phyloP scores from a whole-genome alignment of 1,284 basidiomycete genomes.

The Mycosarcoma mackinlayi region DNA sequence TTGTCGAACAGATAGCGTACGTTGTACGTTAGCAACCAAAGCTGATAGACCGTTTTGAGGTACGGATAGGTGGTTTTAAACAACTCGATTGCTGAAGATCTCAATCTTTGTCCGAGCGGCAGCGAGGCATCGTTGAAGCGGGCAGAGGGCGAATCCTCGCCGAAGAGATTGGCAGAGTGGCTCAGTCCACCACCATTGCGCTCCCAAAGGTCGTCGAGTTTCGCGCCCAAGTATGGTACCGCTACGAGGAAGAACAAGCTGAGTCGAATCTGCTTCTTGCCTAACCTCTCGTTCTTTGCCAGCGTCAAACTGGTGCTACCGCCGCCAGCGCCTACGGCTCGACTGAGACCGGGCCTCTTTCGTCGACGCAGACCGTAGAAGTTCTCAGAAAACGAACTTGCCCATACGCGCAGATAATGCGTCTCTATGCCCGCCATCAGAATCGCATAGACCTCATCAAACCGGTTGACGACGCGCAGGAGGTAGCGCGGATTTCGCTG shows the following conservation, averaged over 20 bases:
- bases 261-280: constrained; percentile 35
- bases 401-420: constrained; percentile 84
- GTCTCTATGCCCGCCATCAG: constrained; percentile 89
- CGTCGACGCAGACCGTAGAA: constrained; percentile 89
- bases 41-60: constrained; percentile 80
- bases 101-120: background rate
- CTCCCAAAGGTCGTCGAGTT: constrained; percentile 90
- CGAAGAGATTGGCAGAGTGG: constrained; percentile 72
- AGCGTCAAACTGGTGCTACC: constrained; percentile 14
- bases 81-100: background rate
- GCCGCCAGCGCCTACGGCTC: background rate
- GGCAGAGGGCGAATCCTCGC: constrained; percentile 27
- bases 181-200: constrained; percentile 83
- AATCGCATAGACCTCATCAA: constrained; percentile 93
- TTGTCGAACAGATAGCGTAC: constrained; percentile 89
- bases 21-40: constrained; percentile 82
- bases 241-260: constrained; percentile 74
- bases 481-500: constrained; percentile 94
- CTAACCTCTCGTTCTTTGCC: constrained; percentile 38
- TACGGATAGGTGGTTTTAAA: constrained; percentile 77
- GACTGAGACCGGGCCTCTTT: constrained; percentile 73
- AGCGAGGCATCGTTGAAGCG: constrained; percentile 6
- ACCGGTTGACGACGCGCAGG: constrained; percentile 87
- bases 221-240: constrained; percentile 87
- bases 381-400: constrained; percentile 88